Evolutionary conservation across 2,329 filamentous ascomycete species (phyloP).

Genomic region (Geosmithia morbida): DNA sequence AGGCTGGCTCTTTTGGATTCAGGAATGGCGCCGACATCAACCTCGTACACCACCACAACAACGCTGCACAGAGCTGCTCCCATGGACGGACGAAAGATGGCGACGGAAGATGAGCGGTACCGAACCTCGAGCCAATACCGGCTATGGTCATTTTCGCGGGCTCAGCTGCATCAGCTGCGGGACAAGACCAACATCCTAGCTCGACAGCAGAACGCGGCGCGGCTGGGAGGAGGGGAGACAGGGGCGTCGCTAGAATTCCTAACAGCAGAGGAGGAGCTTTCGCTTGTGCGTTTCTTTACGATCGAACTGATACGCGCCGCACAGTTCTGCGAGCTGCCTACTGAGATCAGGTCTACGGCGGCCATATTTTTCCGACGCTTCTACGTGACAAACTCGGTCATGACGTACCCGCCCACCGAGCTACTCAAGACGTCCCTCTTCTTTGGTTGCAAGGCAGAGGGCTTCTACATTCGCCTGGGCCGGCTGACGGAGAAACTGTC

Average conservation of each 20-base stretch:
- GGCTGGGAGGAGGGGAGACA: conserved; percentile 35
- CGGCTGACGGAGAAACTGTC: conserved; percentile 57
- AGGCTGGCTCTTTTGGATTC: not conserved
- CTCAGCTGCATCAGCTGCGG: conserved; percentile 57
- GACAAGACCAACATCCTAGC: conserved; percentile 69
- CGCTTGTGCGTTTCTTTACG: conserved; percentile 66
- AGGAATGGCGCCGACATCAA: not conserved
- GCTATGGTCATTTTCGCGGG: conserved; percentile 79
- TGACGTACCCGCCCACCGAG: conserved; percentile 87
- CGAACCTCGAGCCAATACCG: conserved; percentile 79
- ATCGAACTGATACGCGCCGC: conserved; percentile 42
- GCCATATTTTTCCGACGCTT: conserved; percentile 87
- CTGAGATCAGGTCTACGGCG: conserved; percentile 48
- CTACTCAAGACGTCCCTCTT: conserved; percentile 85
- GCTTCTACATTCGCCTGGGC: conserved; percentile 52
- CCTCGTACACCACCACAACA: not conserved
- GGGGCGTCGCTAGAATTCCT: conserved; percentile 56
- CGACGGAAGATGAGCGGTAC: conserved; percentile 82
- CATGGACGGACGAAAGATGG: conserved; percentile 36
- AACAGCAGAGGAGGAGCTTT: conserved; percentile 68
- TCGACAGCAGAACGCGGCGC: conserved; percentile 39
- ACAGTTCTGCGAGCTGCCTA: conserved; percentile 34
- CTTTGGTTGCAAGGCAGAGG: conserved; percentile 87
- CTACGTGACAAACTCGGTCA: conserved; percentile 88
- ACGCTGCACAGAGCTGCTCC: not conserved